These are phyloP conservation scores for Deinandra increscens DNA, from an alignment of 129 eudicot species.

Conservation along the genomic window DNA sequence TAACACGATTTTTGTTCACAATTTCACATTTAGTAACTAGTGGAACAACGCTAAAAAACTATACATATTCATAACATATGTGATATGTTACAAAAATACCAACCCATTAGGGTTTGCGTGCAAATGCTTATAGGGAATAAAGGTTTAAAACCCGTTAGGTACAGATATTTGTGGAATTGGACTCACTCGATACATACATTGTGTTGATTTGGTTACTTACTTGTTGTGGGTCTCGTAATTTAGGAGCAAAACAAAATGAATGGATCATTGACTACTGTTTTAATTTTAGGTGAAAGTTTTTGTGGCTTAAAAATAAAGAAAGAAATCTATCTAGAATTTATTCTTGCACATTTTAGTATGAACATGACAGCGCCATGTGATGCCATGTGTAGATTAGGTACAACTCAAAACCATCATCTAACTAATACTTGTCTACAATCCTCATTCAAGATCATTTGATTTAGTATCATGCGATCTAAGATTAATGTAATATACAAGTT, in stretches of 20 bases:
- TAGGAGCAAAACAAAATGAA: slow-evolving; percentile 5
- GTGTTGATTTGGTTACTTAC: slow-evolving; percentile 7
- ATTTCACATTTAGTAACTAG: background rate
- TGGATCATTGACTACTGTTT: background rate
- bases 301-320: slow-evolving; percentile 3
- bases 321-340: background rate
- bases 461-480: background rate
- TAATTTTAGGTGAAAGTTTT: slow-evolving; percentile 15
- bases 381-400: slow-evolving; percentile 28
- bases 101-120: background rate
- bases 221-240: background rate
- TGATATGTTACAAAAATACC: background rate
- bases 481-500: background rate
- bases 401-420: slow-evolving; percentile 20
- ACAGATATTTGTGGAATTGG: background rate
- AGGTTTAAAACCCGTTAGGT: background rate
- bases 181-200: background rate
- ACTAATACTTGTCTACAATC: slow-evolving; percentile 12
- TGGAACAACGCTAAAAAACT: background rate
- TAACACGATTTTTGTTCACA: background rate
- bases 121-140: no score
- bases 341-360: slow-evolving; percentile 7
- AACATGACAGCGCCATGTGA: slow-evolving; percentile 21
- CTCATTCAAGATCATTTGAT: slow-evolving; percentile 9
- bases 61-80: background rate